Conservation (phyloP, 805 yeast species). For the Blastobotrys muscicola region DNA sequence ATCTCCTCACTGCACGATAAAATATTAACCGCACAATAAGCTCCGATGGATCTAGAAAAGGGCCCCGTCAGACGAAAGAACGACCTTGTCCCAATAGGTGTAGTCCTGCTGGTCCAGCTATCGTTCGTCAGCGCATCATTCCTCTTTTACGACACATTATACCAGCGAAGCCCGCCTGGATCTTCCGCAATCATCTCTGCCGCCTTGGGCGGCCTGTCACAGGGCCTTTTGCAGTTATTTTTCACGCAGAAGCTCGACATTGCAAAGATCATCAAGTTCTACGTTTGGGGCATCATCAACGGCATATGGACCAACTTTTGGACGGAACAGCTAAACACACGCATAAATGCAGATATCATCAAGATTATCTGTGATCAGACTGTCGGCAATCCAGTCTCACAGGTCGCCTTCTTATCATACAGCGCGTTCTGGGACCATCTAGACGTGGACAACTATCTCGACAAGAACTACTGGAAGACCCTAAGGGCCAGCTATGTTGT, state of each 20-base stretch:
- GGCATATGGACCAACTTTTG: constrained; percentile 31
- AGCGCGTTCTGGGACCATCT: constrained; percentile 31
- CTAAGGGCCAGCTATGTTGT: constrained; percentile 16
- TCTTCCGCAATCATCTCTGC: constrained; percentile 25
- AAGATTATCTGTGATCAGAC: constrained; percentile 26
- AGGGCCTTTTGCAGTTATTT: constrained; percentile 24
- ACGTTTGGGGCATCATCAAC: constrained; percentile 29
- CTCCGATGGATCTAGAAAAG: no score
- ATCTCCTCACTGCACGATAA: no score
- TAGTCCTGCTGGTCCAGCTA: no score
- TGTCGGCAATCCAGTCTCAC: constrained; percentile 27
- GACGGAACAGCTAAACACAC: constrained; percentile 26
- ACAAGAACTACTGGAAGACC: constrained; percentile 14
- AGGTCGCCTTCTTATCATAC: constrained; percentile 24
- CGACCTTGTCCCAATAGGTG: no score
- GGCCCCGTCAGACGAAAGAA: no score
- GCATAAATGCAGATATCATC: constrained; percentile 14
- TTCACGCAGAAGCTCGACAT: constrained; percentile 4
- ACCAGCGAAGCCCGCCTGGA: constrained; percentile 20
- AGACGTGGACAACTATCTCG: constrained; percentile 23
- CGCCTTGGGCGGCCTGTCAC: constrained; percentile 25
- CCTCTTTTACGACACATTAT: constrained; percentile 17
- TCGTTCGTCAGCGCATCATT: no score
- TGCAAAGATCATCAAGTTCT: constrained; percentile 22
- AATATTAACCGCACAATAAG: no score